Evolutionary conservation across 805 yeast genomes (phyloP).

Genomic region (Suhomyces vadensis): DNA sequence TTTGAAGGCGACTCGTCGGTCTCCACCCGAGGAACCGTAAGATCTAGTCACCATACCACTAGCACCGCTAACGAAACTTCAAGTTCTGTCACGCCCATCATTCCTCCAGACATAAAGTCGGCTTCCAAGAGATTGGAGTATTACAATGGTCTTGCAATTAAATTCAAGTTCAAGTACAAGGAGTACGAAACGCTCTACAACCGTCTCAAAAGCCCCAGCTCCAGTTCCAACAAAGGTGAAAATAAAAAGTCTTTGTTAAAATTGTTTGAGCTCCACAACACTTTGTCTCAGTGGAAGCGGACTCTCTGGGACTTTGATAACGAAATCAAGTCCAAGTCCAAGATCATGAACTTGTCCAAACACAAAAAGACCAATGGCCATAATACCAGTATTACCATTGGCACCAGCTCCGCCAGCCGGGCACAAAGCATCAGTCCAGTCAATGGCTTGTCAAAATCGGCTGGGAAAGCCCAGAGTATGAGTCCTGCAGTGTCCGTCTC

Average conservation of each 20-base stretch:
- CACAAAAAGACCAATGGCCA: slow-evolving; percentile 32
- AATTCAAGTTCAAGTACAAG: slow-evolving; percentile 48
- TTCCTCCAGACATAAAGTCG: slow-evolving; percentile 13
- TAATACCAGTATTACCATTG: not conserved
- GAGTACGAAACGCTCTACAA: slow-evolving; percentile 52
- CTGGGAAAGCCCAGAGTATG: no score
- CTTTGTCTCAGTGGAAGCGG: slow-evolving; percentile 55
- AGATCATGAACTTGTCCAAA: slow-evolving; percentile 39
- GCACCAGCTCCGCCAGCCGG: not conserved
- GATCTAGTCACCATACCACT: not conserved
- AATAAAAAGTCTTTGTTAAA: slow-evolving; percentile 32
- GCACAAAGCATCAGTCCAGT: no score
- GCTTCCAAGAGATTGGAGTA: slow-evolving; percentile 30
- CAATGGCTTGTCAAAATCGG: no score
- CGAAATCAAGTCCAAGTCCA: slow-evolving; percentile 31
- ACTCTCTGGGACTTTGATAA: slow-evolving; percentile 51
- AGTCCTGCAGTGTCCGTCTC: no score
- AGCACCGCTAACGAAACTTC: not conserved
- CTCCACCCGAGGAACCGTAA: slow-evolving; percentile 4
- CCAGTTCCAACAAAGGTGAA: slow-evolving; percentile 19
- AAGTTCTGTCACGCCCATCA: not conserved
- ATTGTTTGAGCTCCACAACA: slow-evolving; percentile 52
- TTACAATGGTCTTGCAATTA: slow-evolving; percentile 44
- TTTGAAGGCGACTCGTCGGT: slow-evolving; percentile 14
- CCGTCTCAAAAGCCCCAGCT: slow-evolving; percentile 12